Evolutionary conservation across 805 yeast species (phyloP).

Genomic region (Cyberlindnera japonica): DNA sequence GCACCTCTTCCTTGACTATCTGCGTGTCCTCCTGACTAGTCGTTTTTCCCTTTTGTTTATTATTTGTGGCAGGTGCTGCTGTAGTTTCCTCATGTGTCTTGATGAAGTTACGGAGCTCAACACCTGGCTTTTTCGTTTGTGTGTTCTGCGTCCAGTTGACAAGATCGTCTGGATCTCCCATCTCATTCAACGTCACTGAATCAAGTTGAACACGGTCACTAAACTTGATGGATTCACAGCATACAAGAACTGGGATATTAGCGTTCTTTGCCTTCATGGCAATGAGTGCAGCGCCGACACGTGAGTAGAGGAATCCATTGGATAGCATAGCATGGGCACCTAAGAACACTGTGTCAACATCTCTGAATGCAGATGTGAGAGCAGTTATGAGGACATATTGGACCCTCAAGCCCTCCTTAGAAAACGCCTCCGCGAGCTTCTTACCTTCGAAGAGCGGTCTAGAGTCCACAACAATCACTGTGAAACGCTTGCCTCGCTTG

Average conservation of each 20-base stretch:
- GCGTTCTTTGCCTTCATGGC: constrained; percentile 88
- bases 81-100: constrained; percentile 32
- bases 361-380: constrained; percentile 73
- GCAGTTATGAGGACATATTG: constrained; percentile 80
- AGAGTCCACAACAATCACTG: constrained; percentile 85
- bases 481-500: constrained; percentile 61
- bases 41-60: constrained; percentile 27
- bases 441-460: constrained; percentile 94
- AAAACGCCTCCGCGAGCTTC: constrained; percentile 61
- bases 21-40: constrained; percentile 12
- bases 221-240: constrained; percentile 93
- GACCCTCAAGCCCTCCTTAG: constrained; percentile 57
- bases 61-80: constrained; percentile 16
- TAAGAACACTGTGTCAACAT: constrained; percentile 84
- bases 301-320: constrained; percentile 86
- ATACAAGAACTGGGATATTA: constrained; percentile 90
- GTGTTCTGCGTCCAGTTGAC: constrained; percentile 38
- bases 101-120: constrained; percentile 62
- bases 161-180: constrained; percentile 75
- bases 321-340: constrained; percentile 98
- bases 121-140: constrained; percentile 45
- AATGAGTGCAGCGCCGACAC: constrained; percentile 92
- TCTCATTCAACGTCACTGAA: constrained; percentile 90
- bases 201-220: constrained; percentile 94
- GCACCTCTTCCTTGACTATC: constrained; percentile 34